Percentiles rank a stretch among this genome's conserved stretches.
These are phyloP conservation scores for Pisolithus albus DNA, from an alignment of 768 basidiomycete species.

Conservation along the genomic window DNA sequence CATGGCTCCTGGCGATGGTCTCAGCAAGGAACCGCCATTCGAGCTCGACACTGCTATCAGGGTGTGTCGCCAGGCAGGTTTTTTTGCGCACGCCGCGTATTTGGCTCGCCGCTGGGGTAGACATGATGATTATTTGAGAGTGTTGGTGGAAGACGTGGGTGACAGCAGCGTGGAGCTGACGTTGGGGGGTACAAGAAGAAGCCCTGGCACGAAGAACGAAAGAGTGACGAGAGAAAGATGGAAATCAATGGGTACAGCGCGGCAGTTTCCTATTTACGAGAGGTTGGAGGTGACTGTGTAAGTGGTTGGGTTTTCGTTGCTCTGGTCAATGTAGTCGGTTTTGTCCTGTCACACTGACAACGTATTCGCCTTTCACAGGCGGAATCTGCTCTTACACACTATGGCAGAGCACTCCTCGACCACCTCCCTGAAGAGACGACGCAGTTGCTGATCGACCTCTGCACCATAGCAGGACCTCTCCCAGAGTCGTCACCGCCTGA, in stretches of 20 bases:
- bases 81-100: slow-evolving; percentile 91
- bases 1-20: slow-evolving; percentile 29
- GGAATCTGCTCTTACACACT: slow-evolving; percentile 78
- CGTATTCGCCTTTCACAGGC: slow-evolving; percentile 46
- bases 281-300: slow-evolving; percentile 73
- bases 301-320: slow-evolving; percentile 22
- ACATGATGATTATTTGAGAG: slow-evolving; percentile 89
- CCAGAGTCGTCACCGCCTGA: slow-evolving; percentile 29
- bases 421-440: slow-evolving; percentile 86
- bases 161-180: slow-evolving; percentile 6
- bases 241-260: slow-evolving; percentile 47
- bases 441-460: slow-evolving; percentile 84
- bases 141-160: slow-evolving; percentile 89
- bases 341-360: too few relatives aligned
- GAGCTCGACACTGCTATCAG: slow-evolving; percentile 96
- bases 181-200: background rate
- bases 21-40: slow-evolving; percentile 75
- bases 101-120: slow-evolving; percentile 86
- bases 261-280: slow-evolving; percentile 74
- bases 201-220: background rate
- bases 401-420: slow-evolving; percentile 80
- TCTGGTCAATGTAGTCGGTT: too few relatives aligned
- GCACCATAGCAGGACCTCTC: slow-evolving; percentile 57
- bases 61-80: slow-evolving; percentile 94
- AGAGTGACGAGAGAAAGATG: slow-evolving; percentile 30